These are phyloP conservation scores for Malassezia sp. DNA, from an alignment of 1,284 basidiomycete genomes.

Conservation along the genomic window DNA sequence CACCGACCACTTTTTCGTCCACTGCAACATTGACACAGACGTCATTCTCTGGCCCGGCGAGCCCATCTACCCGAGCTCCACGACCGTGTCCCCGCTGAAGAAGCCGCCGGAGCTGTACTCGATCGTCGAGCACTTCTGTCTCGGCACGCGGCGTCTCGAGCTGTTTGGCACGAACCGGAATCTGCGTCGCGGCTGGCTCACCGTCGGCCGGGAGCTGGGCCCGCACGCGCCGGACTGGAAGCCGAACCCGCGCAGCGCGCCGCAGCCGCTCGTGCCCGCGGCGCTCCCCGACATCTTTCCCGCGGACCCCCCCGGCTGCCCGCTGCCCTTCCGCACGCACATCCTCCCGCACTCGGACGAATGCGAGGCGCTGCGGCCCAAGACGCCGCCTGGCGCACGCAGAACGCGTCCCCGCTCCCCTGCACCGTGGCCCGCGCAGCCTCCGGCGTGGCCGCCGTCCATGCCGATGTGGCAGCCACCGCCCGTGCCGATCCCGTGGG, in stretches of 20 bases:
- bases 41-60: constrained; percentile 91
- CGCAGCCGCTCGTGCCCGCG: constrained; percentile 20
- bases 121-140: constrained; percentile 93
- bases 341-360: constrained; percentile 29
- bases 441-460: too few relatives aligned
- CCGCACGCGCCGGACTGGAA: constrained; percentile 22
- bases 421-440: too few relatives aligned
- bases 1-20: constrained; percentile 87
- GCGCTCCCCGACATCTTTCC: constrained; percentile 33
- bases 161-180: constrained; percentile 67
- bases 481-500: too few relatives aligned
- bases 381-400: constrained; percentile 24
- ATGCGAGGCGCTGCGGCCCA: constrained; percentile 34
- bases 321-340: constrained; percentile 28
- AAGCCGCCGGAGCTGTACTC: constrained; percentile 92
- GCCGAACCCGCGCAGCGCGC: too few relatives aligned
- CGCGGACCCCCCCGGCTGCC: constrained; percentile 32
- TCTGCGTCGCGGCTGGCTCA: constrained; percentile 82
- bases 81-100: constrained; percentile 51
- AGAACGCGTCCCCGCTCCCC: too few relatives aligned
- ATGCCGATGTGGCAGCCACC: background rate
- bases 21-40: constrained; percentile 96
- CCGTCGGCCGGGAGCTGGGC: constrained; percentile 53
- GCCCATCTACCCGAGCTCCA: constrained; percentile 30
- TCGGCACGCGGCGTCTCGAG: constrained; percentile 80